Conservation (phyloP, 2,329 filamentous ascomycete species). For the Purpureocillium takamizusanense region DNA sequence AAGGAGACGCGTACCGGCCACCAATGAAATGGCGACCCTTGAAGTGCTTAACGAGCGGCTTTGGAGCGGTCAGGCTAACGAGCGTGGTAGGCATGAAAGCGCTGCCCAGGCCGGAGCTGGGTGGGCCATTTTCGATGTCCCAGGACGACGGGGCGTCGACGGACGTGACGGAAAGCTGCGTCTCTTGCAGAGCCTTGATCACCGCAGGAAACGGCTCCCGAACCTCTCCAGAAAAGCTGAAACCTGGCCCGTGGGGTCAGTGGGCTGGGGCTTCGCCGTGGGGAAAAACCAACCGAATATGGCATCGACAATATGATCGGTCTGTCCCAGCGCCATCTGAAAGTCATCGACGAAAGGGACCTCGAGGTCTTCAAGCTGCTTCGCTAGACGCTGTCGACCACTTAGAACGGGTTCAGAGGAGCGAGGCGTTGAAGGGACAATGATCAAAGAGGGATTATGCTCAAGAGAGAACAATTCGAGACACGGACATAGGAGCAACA, state of each 20-base stretch:
- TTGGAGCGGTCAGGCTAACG: slow-evolving; percentile 86
- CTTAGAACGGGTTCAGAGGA: slow-evolving; percentile 15
- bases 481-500: no score
- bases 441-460: slow-evolving; percentile 3
- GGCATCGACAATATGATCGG: slow-evolving; percentile 82
- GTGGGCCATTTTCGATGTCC: slow-evolving; percentile 84
- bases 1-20: slow-evolving; percentile 50
- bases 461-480: not conserved
- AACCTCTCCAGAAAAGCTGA: slow-evolving; percentile 86
- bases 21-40: slow-evolving; percentile 85
- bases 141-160: slow-evolving; percentile 93
- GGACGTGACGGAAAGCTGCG: slow-evolving; percentile 68
- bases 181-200: slow-evolving; percentile 66
- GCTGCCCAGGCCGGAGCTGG: slow-evolving; percentile 64
- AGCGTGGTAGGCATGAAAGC: slow-evolving; percentile 72
- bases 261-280: not conserved
- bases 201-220: slow-evolving; percentile 85
- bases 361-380: slow-evolving; percentile 73
- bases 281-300: slow-evolving; percentile 63
- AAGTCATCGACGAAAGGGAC: slow-evolving; percentile 85
- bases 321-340: slow-evolving; percentile 48
- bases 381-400: slow-evolving; percentile 59
- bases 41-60: slow-evolving; percentile 79
- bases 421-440: not conserved
- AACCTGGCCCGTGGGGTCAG: slow-evolving; percentile 42